Conservation (phyloP, 495 filamentous ascomycete species). For the Xylaria palmicola region DNA sequence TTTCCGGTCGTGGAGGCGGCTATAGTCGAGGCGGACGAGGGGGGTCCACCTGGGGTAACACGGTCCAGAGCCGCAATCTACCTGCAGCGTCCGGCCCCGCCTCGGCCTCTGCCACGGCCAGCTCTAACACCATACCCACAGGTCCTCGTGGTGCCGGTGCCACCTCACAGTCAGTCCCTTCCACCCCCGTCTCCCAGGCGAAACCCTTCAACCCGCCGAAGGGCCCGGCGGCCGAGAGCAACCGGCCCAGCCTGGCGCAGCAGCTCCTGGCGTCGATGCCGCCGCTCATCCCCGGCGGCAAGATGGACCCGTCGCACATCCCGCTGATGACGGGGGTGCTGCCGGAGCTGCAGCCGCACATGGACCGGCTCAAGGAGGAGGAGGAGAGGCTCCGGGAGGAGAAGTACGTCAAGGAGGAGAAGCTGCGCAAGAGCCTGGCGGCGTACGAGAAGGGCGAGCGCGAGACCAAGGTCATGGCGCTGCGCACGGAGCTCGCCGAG, state of each 20-base stretch:
- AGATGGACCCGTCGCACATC: conserved; percentile 35
- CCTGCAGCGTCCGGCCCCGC: conserved; percentile 33
- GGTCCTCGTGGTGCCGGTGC: conserved; percentile 42
- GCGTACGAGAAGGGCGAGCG: conserved; percentile 44
- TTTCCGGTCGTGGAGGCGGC: conserved; percentile 35
- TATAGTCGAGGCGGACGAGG: conserved; percentile 41
- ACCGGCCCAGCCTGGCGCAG: conserved; percentile 41
- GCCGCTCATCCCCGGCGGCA: conserved; percentile 42
- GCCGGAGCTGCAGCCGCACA: conserved; percentile 41
- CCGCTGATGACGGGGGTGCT: conserved; percentile 34
- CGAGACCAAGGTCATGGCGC: conserved; percentile 44
- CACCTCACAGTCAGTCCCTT: conserved; percentile 25
- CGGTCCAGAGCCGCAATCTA: conserved; percentile 34
- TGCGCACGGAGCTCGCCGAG: conserved; percentile 47
- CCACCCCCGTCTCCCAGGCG: conserved; percentile 26
- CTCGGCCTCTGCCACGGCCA: conserved; percentile 25
- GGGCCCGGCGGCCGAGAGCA: conserved; percentile 41
- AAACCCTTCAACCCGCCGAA: conserved; percentile 53
- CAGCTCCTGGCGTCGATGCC: conserved; percentile 41
- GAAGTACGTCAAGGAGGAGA: conserved; percentile 44
- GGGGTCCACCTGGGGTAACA: conserved; percentile 35
- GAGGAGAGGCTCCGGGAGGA: conserved; percentile 48
- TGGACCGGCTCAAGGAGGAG: conserved; percentile 41
- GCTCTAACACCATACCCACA: conserved; percentile 41
- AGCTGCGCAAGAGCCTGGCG: conserved; percentile 40